Conservation (phyloP, 768 basidiomycete species). For the Phlegmacium glaucopus region DNA sequence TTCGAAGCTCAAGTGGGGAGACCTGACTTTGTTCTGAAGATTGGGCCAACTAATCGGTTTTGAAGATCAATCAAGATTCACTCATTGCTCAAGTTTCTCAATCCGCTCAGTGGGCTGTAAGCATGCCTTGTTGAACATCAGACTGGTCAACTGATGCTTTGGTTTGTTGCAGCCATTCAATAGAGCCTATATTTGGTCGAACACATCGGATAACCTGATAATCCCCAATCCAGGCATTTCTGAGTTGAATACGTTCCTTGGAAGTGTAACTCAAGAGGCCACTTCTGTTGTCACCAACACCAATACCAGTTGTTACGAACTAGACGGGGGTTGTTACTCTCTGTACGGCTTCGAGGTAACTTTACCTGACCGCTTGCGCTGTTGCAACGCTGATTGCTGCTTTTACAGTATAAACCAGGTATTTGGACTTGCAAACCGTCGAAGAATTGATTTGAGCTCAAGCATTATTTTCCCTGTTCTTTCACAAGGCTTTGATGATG, state of each 20-base stretch:
- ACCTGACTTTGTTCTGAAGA: no score
- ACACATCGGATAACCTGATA: conserved; percentile 54
- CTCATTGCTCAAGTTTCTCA: conserved; percentile 70
- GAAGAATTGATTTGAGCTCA: not conserved
- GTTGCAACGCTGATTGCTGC: not conserved
- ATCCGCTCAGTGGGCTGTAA: conserved; percentile 78
- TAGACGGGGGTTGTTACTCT: conserved; percentile 54
- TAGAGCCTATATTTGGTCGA: conserved; percentile 64
- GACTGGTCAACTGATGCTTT: not conserved
- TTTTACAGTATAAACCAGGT: conserved; percentile 40
- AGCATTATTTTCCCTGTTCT: not conserved
- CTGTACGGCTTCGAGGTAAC: conserved; percentile 77
- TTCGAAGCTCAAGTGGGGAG: conserved; percentile 70
- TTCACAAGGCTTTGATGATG: conserved; percentile 60
- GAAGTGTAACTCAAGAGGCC: conserved; percentile 73
- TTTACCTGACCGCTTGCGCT: not conserved
- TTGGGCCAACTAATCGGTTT: not conserved
- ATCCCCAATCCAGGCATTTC: conserved; percentile 55
- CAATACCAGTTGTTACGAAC: conserved; percentile 67
- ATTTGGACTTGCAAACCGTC: not conserved
- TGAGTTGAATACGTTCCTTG: conserved; percentile 59
- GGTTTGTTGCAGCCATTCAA: conserved; percentile 61
- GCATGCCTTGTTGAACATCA: conserved; percentile 15
- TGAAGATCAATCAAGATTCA: conserved; percentile 43
- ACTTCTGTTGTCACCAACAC: conserved; percentile 71